phyloP scores from a whole-genome alignment of 129 eudicot genomes.

The Mikania micrantha region DNA sequence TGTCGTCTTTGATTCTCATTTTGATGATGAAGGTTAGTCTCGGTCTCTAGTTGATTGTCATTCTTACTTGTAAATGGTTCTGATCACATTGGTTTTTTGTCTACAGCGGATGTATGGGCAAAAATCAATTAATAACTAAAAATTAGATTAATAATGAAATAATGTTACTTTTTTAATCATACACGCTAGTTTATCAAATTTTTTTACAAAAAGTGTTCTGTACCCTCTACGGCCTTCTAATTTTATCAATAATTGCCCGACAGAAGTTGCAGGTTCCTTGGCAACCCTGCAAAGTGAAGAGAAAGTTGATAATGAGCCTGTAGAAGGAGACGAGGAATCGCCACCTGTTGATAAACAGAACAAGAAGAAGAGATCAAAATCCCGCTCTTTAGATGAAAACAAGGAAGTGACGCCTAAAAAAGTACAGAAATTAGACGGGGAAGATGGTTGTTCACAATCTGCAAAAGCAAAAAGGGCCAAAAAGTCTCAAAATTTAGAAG shows the following conservation, averaged over 20 bases:
- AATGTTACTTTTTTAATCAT: neutral
- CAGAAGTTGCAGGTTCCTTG: conserved; percentile 37
- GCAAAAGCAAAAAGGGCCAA: conserved; percentile 18
- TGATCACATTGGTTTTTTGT: too few relatives aligned
- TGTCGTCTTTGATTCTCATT: conserved; percentile 76
- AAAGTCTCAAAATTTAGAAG: conserved; percentile 5
- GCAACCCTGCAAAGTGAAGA: conserved; percentile 25
- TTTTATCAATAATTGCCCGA: neutral
- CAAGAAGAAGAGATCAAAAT: conserved; percentile 32
- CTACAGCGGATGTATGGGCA: neutral
- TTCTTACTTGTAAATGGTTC: too few relatives aligned
- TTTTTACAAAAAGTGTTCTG: neutral
- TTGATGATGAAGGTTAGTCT: conserved; percentile 55
- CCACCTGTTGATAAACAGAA: conserved; percentile 13
- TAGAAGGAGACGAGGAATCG: conserved; percentile 27
- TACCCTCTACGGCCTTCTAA: too few relatives aligned
- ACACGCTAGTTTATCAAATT: neutral
- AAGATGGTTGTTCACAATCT: conserved; percentile 14
- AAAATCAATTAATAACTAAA: neutral
- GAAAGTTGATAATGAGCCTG: conserved; percentile 19
- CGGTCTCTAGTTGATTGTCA: neutral
- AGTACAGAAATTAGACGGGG: conserved; percentile 9
- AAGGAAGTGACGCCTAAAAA: conserved; percentile 27
- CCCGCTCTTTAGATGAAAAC: conserved; percentile 4
- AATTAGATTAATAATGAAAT: neutral